Base-by-base conservation (phyloP, 345 rosid genomes). In the Odontarrhena argentea region DNA sequence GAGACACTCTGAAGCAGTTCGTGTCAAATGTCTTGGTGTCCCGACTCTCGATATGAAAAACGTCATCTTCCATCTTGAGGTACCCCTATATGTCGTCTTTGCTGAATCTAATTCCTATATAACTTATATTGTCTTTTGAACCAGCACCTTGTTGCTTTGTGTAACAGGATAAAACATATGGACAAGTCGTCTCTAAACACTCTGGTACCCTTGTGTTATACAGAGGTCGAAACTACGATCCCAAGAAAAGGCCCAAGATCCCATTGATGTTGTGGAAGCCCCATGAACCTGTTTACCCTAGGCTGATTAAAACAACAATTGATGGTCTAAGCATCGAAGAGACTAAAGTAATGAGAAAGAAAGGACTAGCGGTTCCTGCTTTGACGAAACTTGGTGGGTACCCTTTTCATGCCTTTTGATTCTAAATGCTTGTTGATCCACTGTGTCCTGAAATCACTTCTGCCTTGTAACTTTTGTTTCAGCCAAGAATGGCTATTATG, bases 261-360 rank as follows among this genome's bases (percentile, higher is more conserved):
- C 97, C 97, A 8, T 63, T 94, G 61, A 87, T 91, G 96, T 69
- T 94, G 80, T 91, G 99, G 97, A 88, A 77, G 75, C 99, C 95
- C 78, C 95, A 88, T 40, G 96, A 94, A 71, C 99, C 96, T 0
- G 77, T 88, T 37, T 91, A 94, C 70, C 96, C 97, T 44, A 82
- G 80, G 81, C 57, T 94, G 71, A 88, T 94, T 69, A 91, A 87
- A 68, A 91, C 99, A 50, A 88, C 96, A 0, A 80, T 87, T 6
- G 95, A 85, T 48, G 95, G 96, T 61, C 74, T 87, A 32, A 88
- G 84, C 75, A 87, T 91, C 0, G 86, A 81, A 55, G 97, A 91
- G 77, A 91, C 97, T 0, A 91, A 87, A 78, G 85, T 82, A 66
- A 91, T 88, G 91, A 85, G 95, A 76, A 91, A 87, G 74, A 81